These are phyloP conservation scores for Protomyces inundatus DNA, from an alignment of 1,139 yeast genomes.

Conservation along the genomic window DNA sequence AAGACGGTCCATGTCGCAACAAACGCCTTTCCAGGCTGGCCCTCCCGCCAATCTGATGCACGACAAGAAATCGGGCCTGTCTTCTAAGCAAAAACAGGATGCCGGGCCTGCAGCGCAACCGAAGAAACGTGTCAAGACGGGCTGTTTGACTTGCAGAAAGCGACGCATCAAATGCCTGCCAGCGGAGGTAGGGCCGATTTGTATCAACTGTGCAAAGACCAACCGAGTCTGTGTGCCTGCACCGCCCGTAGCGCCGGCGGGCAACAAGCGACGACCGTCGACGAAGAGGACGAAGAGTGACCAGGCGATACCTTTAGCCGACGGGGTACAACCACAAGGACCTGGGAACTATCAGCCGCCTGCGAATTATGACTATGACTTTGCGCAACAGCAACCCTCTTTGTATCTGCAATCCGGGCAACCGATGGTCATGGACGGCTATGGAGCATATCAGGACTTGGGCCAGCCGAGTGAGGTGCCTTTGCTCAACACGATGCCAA, in stretches of 20 bases:
- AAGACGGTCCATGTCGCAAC: not conserved
- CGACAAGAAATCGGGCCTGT: not conserved
- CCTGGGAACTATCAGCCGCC: not conserved
- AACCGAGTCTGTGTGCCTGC: constrained; percentile 30
- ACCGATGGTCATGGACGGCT: not conserved
- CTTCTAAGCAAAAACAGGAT: not conserved
- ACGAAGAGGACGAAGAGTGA: not conserved
- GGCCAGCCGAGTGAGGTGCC: not conserved
- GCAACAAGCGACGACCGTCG: not conserved
- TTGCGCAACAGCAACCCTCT: not conserved
- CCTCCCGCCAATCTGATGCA: not conserved
- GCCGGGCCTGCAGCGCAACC: not conserved
- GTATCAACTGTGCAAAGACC: constrained; percentile 32
- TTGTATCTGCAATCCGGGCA: not conserved
- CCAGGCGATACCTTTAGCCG: not conserved
- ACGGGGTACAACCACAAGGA: not conserved
- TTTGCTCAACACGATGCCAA: not conserved
- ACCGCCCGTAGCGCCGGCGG: not conserved
- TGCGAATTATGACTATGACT: not conserved
- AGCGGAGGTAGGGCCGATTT: constrained; percentile 32
- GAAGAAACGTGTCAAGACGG: constrained; percentile 32
- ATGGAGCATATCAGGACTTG: not conserved
- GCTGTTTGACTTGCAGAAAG: constrained; percentile 33
- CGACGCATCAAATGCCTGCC: constrained; percentile 32
- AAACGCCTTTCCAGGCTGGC: not conserved